Percentiles rank a stretch among this genome's conserved stretches.
These are phyloP conservation scores for Bacterosira constricta DNA, from an alignment of 108 stramenopile genomes.

Conservation along the genomic window DNA sequence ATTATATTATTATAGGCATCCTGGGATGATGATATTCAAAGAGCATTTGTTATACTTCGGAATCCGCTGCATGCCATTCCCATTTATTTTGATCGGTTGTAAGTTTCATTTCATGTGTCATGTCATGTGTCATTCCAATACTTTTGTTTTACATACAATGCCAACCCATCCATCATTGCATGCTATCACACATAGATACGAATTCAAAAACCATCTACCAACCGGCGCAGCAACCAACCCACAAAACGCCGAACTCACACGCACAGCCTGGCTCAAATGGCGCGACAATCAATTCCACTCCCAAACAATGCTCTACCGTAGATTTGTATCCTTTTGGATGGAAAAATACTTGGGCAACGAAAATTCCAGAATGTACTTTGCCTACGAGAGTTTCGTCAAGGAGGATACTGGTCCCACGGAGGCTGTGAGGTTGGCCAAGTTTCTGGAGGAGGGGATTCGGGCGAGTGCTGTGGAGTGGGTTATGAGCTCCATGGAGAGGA, in stretches of 20 bases:
- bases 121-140: no score
- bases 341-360: constrained; percentile 20
- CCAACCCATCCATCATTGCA: background rate
- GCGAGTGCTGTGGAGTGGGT: constrained; percentile 19
- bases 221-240: constrained; percentile 5
- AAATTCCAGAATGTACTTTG: constrained; percentile 23
- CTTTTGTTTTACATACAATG: no score
- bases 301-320: constrained; percentile 30
- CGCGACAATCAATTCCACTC: constrained; percentile 24
- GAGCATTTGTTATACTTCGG: constrained; percentile 27
- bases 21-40: constrained; percentile 22
- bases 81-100: constrained; percentile 35
- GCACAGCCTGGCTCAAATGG: constrained; percentile 36
- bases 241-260: constrained; percentile 8
- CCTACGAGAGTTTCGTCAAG: constrained; percentile 31
- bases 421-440: constrained; percentile 16
- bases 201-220: constrained; percentile 27
- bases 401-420: constrained; percentile 16
- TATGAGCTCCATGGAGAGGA: background rate
- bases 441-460: constrained; percentile 16
- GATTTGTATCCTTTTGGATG: constrained; percentile 48
- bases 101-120: constrained; percentile 4
- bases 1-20: constrained; percentile 8
- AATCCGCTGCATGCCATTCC: constrained; percentile 43
- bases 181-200: constrained; percentile 5